Percentiles rank a stretch among this genome's conserved stretches.
Evolutionary conservation across 805 yeast species (phyloP).

Genomic region (Ogataea trehaloabstinens): DNA sequence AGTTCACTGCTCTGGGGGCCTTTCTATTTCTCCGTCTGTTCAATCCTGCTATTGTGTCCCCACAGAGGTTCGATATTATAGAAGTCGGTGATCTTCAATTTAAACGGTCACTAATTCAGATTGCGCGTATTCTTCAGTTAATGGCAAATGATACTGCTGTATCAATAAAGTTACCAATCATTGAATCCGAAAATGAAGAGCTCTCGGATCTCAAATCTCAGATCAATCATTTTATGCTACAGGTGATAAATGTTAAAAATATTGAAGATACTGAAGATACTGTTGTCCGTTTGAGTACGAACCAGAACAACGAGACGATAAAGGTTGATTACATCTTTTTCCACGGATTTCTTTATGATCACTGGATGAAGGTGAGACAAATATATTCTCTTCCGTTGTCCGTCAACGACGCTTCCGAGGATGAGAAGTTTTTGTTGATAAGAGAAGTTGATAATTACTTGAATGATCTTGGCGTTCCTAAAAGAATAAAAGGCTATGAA

Average conservation of each 20-base stretch:
- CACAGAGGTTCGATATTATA: constrained; percentile 51
- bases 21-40: constrained; percentile 77
- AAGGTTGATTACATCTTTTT: constrained; percentile 36
- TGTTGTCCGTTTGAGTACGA: constrained; percentile 18
- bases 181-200: constrained; percentile 38
- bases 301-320: constrained; percentile 7
- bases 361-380: constrained; percentile 37
- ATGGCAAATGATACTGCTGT: constrained; percentile 80
- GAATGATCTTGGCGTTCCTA: constrained; percentile 57
- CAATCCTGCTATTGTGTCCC: constrained; percentile 89
- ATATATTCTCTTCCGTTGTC: constrained; percentile 18
- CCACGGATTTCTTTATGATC: constrained; percentile 49
- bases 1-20: constrained; percentile 76
- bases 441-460: constrained; percentile 46
- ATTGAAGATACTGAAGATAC: constrained; percentile 5
- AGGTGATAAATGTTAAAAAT: constrained; percentile 19
- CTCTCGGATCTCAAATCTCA: constrained; percentile 37
- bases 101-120: constrained; percentile 66
- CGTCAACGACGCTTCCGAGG: constrained; percentile 11
- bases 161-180: constrained; percentile 61
- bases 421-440: constrained; percentile 29
- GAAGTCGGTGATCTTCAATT: constrained; percentile 14
- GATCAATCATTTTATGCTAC: constrained; percentile 40
- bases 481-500: constrained; percentile 51
- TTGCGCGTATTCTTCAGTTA: constrained; percentile 82